phyloP scores from a whole-genome alignment of 1,139 yeast species.

The Sugiyamaella novakii region DNA sequence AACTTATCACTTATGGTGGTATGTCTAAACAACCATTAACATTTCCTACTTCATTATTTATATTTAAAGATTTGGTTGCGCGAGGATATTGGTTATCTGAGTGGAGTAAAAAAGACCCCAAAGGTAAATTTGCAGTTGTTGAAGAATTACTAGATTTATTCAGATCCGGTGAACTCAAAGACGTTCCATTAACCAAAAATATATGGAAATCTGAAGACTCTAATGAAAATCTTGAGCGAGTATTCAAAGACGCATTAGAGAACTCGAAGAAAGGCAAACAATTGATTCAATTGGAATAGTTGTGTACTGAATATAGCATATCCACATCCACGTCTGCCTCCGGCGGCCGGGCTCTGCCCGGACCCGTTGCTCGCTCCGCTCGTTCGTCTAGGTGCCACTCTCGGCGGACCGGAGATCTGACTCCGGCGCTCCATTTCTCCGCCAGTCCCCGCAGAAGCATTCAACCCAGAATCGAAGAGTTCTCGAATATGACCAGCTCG shows the following conservation, averaged over 20 bases:
- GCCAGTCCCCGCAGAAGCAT: too few species aligned
- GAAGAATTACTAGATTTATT: slow-evolving; percentile 65
- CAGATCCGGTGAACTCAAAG: slow-evolving; percentile 58
- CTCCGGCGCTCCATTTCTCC: too few species aligned
- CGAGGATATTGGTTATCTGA: slow-evolving; percentile 94
- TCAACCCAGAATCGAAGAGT: too few species aligned
- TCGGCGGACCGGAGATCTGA: too few species aligned
- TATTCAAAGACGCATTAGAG: slow-evolving; percentile 56
- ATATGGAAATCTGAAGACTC: slow-evolving; percentile 24
- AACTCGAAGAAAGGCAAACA: slow-evolving; percentile 50
- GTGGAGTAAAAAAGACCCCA: slow-evolving; percentile 65
- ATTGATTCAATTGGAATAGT: slow-evolving; percentile 27
- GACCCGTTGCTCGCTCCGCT: neutral
- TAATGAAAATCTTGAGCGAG: slow-evolving; percentile 54
- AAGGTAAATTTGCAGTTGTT: slow-evolving; percentile 62
- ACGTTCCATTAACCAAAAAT: slow-evolving; percentile 53
- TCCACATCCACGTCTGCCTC: neutral
- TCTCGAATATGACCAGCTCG: too few species aligned
- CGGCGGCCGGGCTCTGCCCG: neutral
- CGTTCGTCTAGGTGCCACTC: too few species aligned
- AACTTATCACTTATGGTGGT: slow-evolving; percentile 92
- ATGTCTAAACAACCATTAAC: slow-evolving; percentile 95
- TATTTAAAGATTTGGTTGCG: slow-evolving; percentile 83
- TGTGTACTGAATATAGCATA: too few species aligned
- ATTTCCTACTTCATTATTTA: slow-evolving; percentile 83